Evolutionary conservation across 2,329 filamentous ascomycete species (phyloP).

Genomic region (Xylaria sp.): DNA sequence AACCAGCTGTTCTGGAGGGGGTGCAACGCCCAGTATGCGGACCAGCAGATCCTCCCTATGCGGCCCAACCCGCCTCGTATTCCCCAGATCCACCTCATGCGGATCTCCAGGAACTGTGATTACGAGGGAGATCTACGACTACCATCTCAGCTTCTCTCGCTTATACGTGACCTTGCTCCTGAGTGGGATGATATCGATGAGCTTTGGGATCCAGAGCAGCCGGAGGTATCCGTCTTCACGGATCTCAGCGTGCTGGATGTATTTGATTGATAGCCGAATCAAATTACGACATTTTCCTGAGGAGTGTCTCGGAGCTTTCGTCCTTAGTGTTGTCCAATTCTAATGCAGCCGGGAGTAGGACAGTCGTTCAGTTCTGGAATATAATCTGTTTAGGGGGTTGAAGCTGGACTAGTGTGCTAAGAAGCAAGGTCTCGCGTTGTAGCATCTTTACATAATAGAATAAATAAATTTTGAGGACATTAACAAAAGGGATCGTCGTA

Average conservation of each 20-base stretch:
- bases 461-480: neutral
- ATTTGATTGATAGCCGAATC: neutral
- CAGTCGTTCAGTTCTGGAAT: no score
- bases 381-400: no score
- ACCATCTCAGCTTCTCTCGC: neutral
- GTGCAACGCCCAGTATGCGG: neutral
- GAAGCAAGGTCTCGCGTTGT: neutral
- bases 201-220: neutral
- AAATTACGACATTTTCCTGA: neutral
- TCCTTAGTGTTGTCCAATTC: neutral
- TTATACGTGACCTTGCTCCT: neutral
- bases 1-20: slow-evolving; percentile 3
- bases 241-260: neutral
- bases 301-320: neutral
- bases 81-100: slow-evolving; percentile 1
- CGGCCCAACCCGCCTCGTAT: neutral
- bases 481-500: no score
- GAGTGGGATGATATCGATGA: neutral
- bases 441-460: neutral
- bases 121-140: neutral
- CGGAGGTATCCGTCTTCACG: neutral
- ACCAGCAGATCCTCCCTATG: slow-evolving; percentile 10
- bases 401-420: neutral
- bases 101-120: neutral
- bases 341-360: neutral